A percentile compares a stretch with the other conserved stretches of the same genome.
phyloP scores from a whole-genome alignment of 2,329 filamentous ascomycete genomes.

The Calonectria pseudoturangicola region DNA sequence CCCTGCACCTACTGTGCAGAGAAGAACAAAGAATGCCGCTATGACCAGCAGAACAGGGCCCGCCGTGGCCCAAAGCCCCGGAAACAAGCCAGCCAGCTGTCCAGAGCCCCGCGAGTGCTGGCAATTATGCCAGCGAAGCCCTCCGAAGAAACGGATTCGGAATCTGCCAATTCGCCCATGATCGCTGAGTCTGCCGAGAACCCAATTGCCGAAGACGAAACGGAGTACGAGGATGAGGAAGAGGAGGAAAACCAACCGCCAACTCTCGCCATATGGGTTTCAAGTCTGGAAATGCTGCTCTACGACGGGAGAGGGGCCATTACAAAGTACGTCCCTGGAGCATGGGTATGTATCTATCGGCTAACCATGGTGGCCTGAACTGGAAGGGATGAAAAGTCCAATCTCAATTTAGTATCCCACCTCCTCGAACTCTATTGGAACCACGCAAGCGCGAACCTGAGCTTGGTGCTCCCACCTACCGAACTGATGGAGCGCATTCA shows the following conservation, averaged over 20 bases:
- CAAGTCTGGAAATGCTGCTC: neutral
- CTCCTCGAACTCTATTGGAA: constrained; percentile 19
- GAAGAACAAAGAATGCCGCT: constrained; percentile 21
- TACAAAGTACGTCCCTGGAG: neutral
- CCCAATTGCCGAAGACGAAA: neutral
- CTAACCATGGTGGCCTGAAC: neutral
- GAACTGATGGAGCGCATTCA: neutral
- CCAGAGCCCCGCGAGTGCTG: neutral
- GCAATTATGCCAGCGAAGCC: constrained; percentile 2
- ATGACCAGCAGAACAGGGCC: constrained; percentile 16
- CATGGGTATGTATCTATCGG: neutral
- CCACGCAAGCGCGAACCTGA: neutral
- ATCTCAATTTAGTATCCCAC: constrained; percentile 4
- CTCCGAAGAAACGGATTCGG: constrained; percentile 2
- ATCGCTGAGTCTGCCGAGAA: neutral
- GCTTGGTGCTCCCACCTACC: neutral
- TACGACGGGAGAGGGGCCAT: neutral
- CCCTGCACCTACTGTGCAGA: constrained; percentile 3
- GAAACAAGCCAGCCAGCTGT: neutral
- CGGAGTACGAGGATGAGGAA: constrained; percentile 1
- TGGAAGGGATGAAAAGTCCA: constrained; percentile 4
- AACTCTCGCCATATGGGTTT: neutral
- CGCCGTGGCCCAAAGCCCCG: constrained; percentile 9
- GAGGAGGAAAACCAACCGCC: neutral
- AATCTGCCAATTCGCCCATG: constrained; percentile 3